Base-by-base conservation (phyloP, 176 grass and related monocot species). In the Triticum monococcum region DNA sequence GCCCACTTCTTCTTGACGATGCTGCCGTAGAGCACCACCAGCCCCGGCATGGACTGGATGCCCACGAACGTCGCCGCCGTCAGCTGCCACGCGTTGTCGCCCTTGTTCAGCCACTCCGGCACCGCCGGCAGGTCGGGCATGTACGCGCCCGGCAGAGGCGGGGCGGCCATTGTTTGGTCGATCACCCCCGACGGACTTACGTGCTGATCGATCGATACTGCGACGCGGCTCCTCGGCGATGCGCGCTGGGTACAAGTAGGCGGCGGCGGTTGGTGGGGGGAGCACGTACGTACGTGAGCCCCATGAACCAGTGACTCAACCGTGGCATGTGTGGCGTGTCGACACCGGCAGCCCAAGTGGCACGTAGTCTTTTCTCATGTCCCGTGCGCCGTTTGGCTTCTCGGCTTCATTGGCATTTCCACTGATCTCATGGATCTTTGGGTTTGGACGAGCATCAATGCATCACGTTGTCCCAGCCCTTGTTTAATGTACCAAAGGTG, bases 1-100 rank as follows among this genome's bases (percentile, higher is more conserved):
- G 91, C 91, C 94, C 91, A 91, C 80, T 93, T 91, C 91, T 93
- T 96, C 79, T 96, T 96, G 3, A 96, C 94, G 84, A 93, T 96
- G 84, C 89, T 91, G 60, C 91, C 94, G 68, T 93, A 96, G 7
- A 96, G 91, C 64, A 91, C 87, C 0, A 91, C 94, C 0, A 96
- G 94, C 3, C 91, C 94, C 3, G 94, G 91, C 94, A 91, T 91
- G 25, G 91, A 88, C 84, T 96, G 94, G 46, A 93, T 32, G 4
- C 94, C 94, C 1, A 94, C 90, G 82, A 94, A 85, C 63, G 94
- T 94, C 13, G 94, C 85, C 37, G 89, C 79, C 12, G 80, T 80
- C 63, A 97, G 37, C 87, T 97, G 95, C 95, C 95, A 94, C 32
- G 92, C 92, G 41, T 92, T 97, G 89, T 94, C 94, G 20, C 94